A percentile compares a stretch with the other conserved stretches of the same genome.
phyloP scores from a whole-genome alignment of 2,329 filamentous ascomycete species.

The Aspergillus phoenicis region DNA sequence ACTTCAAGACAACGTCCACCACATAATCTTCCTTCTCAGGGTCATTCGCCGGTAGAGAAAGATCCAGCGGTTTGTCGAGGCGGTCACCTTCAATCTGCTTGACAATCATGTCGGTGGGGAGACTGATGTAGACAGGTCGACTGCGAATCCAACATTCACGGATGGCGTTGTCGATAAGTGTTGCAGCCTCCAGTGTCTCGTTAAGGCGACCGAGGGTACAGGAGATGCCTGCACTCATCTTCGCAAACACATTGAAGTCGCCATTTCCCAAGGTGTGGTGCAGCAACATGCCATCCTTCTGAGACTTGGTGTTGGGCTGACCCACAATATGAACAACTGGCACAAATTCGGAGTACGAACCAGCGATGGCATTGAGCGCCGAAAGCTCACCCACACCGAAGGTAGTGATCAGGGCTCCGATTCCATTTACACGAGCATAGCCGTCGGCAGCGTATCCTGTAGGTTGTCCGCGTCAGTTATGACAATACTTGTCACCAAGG shows the following conservation, averaged over 20 bases:
- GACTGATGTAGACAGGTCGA: conserved; percentile 78
- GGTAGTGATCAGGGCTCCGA: conserved; percentile 71
- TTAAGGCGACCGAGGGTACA: conserved; percentile 71
- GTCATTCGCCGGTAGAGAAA: conserved; percentile 67
- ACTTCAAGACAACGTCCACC: conserved; percentile 75
- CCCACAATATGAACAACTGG: conserved; percentile 67
- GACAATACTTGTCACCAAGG: neutral
- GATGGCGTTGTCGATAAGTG: conserved; percentile 76
- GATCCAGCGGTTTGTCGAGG: conserved; percentile 70
- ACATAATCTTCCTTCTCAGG: conserved; percentile 75
- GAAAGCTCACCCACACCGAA: conserved; percentile 72
- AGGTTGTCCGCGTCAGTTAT: neutral
- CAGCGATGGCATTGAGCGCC: conserved; percentile 72
- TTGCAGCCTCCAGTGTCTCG: conserved; percentile 68
- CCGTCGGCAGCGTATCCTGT: conserved; percentile 76
- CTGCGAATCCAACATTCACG: conserved; percentile 73
- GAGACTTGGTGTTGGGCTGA: conserved; percentile 51
- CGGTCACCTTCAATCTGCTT: conserved; percentile 74
- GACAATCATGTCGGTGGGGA: conserved; percentile 79
- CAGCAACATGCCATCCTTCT: conserved; percentile 49
- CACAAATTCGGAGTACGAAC: conserved; percentile 73
- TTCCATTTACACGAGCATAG: conserved; percentile 72
- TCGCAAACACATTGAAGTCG: conserved; percentile 79
- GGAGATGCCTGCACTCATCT: conserved; percentile 74
- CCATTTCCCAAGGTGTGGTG: conserved; percentile 76